Evolutionary conservation across 1,139 yeast genomes (phyloP).

Genomic region (Hansenula lynferdii): DNA sequence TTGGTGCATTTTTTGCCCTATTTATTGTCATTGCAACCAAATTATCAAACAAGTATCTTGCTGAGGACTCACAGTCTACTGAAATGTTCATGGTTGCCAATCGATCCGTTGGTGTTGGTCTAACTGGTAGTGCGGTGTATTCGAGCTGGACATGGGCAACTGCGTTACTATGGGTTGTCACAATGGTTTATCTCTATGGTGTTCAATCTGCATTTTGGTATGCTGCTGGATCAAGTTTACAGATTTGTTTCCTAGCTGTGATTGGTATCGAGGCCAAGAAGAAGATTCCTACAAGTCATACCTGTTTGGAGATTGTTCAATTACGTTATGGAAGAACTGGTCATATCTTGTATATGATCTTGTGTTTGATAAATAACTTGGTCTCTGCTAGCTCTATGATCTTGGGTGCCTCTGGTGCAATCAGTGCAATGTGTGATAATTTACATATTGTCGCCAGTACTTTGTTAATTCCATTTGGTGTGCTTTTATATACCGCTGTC

Average conservation of each 20-base stretch:
- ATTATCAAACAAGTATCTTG: slow-evolving; percentile 41
- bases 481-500: slow-evolving; percentile 31
- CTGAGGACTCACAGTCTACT: slow-evolving; percentile 48
- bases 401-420: slow-evolving; percentile 34
- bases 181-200: slow-evolving; percentile 40
- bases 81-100: slow-evolving; percentile 58
- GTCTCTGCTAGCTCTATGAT: slow-evolving; percentile 33
- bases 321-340: slow-evolving; percentile 34
- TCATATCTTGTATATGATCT: slow-evolving; percentile 30
- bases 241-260: slow-evolving; percentile 34
- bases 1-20: slow-evolving; percentile 45
- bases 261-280: slow-evolving; percentile 39
- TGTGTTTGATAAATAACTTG: slow-evolving; percentile 30
- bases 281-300: slow-evolving; percentile 39
- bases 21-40: slow-evolving; percentile 52
- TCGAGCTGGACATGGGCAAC: slow-evolving; percentile 52
- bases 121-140: slow-evolving; percentile 45
- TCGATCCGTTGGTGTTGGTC: slow-evolving; percentile 40
- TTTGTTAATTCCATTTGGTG: slow-evolving; percentile 36
- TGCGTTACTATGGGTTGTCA: slow-evolving; percentile 43
- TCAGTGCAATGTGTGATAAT: slow-evolving; percentile 32
- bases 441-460: slow-evolving; percentile 40
- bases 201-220: slow-evolving; percentile 34
- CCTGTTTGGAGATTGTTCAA: slow-evolving; percentile 36
- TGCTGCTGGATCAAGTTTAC: slow-evolving; percentile 37